Evolutionary conservation across 2,329 filamentous ascomycete genomes (phyloP), one percentile per base, ranked within the genome.

Genomic region (Xylariaceae sp.): DNA sequence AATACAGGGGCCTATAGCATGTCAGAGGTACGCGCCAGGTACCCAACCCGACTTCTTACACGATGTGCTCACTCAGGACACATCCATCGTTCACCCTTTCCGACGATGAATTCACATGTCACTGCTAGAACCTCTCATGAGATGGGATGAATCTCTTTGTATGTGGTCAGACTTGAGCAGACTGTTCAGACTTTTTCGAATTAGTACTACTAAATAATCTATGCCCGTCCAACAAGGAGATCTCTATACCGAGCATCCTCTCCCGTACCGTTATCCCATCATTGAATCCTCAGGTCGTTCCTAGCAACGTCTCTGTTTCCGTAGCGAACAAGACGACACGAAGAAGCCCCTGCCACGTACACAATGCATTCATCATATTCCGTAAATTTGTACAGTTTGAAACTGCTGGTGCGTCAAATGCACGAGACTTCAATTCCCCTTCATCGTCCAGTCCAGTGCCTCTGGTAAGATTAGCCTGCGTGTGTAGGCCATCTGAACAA

Each of bases 301-400:
- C 49, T 48, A 15, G 34, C 39, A n/a, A 23, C 41, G 58, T 56
- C 49, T 53, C 60, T 35, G 55, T 56, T 49, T 54, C 60, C 35
- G 55, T 57, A 55, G 47, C 51, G 57, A 58, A 59, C 57, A 45
- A 58, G 54, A 61, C 53, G 50, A 47, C 47, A 66, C 56, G 58
- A 56, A 51, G 52, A 59, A 47, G 51, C 56, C 39, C 63, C 50
- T 53, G 60, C 58, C 61, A 61, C 61, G 61, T 66, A 61, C 57
- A 64, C 57, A 65, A 66, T 64, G 58, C 61, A 64, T 62, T 50
- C 60, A 59, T 64, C 65, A 57, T 69, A 30, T 30, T 30, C 23
- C 23, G 23, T 30, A 64, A 68, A 66, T 64, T 61, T 68, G 57
- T 69, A 69, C 66, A 68, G 53, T 57, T 57, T 37, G 17, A 62